A percentile compares a stretch with the other conserved stretches of the same genome.
These are phyloP conservation scores for Kockiozyma suomiensis DNA, from an alignment of 805 yeast species.

Conservation along the genomic window DNA sequence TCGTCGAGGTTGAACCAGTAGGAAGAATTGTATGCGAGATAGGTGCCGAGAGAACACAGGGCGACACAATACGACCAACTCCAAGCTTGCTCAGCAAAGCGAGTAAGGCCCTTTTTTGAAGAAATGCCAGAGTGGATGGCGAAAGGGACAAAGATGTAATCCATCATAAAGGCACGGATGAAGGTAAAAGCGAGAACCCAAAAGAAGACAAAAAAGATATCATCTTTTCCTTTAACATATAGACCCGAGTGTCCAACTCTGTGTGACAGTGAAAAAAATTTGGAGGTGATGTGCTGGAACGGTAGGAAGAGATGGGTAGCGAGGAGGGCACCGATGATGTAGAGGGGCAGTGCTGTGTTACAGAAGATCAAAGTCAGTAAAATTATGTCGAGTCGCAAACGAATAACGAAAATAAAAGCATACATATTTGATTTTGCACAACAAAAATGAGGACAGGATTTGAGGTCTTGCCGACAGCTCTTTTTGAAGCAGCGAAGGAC, in stretches of 20 bases:
- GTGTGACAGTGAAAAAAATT: conserved; percentile 45
- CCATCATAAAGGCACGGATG: conserved; percentile 63
- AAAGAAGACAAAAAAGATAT: conserved; percentile 48
- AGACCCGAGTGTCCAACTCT: conserved; percentile 36
- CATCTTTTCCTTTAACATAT: conserved; percentile 31
- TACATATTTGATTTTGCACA: conserved; percentile 25
- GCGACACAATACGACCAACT: conserved; percentile 58
- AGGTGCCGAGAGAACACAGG: conserved; percentile 60
- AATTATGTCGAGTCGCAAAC: not conserved
- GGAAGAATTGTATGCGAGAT: conserved; percentile 58
- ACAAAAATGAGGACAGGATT: conserved; percentile 11
- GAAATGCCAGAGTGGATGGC: conserved; percentile 52
- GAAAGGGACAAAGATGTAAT: conserved; percentile 58
- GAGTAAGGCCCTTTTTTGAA: conserved; percentile 54
- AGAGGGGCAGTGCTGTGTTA: conserved; percentile 23
- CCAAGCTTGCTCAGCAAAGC: conserved; percentile 92
- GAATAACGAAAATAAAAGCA: not conserved
- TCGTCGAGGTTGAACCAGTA: conserved; percentile 62
- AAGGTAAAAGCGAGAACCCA: conserved; percentile 61
- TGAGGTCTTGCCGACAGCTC: not conserved
- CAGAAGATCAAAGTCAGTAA: not conserved
- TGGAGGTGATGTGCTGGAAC: conserved; percentile 39
- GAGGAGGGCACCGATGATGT: conserved; percentile 15
- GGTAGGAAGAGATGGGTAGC: conserved; percentile 30
- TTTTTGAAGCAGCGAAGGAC: conserved; percentile 4